Evolutionary conservation across 257 asterid genomes (phyloP).

Genomic region (Przewalskia tangutica): DNA sequence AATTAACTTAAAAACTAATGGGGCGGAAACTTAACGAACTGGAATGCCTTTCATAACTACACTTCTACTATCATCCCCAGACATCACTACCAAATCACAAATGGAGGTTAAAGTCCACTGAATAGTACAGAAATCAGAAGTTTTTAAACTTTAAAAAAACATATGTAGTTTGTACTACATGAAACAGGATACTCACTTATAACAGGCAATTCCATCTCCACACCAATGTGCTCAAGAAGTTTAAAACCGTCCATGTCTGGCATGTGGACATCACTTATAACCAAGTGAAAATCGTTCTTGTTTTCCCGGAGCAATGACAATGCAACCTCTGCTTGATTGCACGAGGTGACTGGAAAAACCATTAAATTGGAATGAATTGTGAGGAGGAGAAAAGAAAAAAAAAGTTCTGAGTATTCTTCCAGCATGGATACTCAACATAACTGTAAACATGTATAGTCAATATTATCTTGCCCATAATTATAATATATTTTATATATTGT

Average conservation of each 20-base stretch:
- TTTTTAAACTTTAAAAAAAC: background rate
- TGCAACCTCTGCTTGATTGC: slow-evolving; percentile 67
- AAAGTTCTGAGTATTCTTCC: background rate
- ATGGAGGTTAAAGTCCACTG: background rate
- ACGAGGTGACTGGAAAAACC: slow-evolving; percentile 47
- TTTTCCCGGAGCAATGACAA: slow-evolving; percentile 52
- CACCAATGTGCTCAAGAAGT: slow-evolving; percentile 68
- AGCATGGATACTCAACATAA: background rate
- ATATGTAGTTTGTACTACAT: background rate
- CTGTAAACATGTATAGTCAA: too few relatives aligned
- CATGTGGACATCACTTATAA: slow-evolving; percentile 92
- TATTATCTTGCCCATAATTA: too few relatives aligned
- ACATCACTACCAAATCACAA: slow-evolving; percentile 62
- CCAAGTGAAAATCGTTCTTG: slow-evolving; percentile 57
- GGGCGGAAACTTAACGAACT: too few relatives aligned
- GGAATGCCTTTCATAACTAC: slow-evolving; percentile 72
- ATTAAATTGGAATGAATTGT: background rate
- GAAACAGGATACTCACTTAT: slow-evolving; percentile 51
- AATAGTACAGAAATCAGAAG: background rate
- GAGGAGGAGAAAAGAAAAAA: background rate
- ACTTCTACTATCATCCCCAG: slow-evolving; percentile 72
- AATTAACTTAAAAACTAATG: too few relatives aligned
- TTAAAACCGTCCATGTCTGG: slow-evolving; percentile 98
- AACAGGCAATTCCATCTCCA: slow-evolving; percentile 90
- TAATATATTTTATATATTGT: too few relatives aligned